A percentile compares a stretch with the other conserved stretches of the same genome.
These are phyloP conservation scores for Musa troglodytarum DNA, from an alignment of 176 grass and related monocot genomes.

Conservation along the genomic window DNA sequence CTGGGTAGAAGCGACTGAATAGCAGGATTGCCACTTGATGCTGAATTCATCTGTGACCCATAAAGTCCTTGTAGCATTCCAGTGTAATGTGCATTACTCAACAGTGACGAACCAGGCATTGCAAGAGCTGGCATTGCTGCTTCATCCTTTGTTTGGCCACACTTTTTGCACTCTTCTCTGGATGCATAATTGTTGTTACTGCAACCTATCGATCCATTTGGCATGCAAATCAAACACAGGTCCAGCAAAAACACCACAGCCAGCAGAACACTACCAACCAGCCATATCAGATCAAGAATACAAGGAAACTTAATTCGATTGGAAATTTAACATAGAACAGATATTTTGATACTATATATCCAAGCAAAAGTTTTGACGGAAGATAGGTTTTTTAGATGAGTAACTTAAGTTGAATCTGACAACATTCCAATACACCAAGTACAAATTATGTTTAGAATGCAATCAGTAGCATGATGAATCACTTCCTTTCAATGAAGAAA, in stretches of 20 bases:
- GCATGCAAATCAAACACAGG: slow-evolving; percentile 37
- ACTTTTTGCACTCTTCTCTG: slow-evolving; percentile 99
- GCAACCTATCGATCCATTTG: slow-evolving; percentile 86
- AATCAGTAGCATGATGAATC: no score
- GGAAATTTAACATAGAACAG: neutral
- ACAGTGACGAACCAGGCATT: slow-evolving; percentile 58
- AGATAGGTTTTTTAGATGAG: no score
- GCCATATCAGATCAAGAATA: neutral
- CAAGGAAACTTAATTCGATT: neutral
- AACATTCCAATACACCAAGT: no score
- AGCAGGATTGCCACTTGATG: slow-evolving; percentile 35
- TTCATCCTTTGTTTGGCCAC: slow-evolving; percentile 87
- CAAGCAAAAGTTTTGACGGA: no score
- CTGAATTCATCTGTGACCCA: slow-evolving; percentile 63
- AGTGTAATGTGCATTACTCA: slow-evolving; percentile 67
- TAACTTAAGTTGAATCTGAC: no score
- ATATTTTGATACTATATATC: no score
- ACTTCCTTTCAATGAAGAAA: no score
- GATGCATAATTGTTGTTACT: slow-evolving; percentile 99
- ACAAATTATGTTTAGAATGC: no score
- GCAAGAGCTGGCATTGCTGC: slow-evolving; percentile 73
- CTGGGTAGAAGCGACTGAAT: slow-evolving; percentile 56
- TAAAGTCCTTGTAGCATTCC: slow-evolving; percentile 45
- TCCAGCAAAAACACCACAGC: slow-evolving; percentile 31
- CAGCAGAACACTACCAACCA: neutral